Conservation (phyloP, 2,329 filamentous ascomycete genomes). For the Canariomyces notabilis region DNA sequence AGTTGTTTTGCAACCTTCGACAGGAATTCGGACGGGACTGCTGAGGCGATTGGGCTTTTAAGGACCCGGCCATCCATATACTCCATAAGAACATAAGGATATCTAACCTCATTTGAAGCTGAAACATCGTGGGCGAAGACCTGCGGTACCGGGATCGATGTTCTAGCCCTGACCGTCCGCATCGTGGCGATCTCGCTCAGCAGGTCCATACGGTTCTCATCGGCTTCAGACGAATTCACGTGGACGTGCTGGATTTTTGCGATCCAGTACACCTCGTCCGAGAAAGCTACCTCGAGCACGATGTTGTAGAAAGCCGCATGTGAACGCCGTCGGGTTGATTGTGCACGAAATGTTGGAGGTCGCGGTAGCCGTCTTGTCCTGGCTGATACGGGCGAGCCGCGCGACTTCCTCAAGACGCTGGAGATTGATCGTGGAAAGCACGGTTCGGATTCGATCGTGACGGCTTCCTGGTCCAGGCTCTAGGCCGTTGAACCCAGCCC, state of each 20-base stretch:
- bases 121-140: slow-evolving; percentile 23
- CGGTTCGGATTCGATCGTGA: too few relatives aligned
- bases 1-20: slow-evolving; percentile 27
- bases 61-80: slow-evolving; percentile 20
- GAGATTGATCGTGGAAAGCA: too few relatives aligned
- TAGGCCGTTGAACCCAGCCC: too few relatives aligned
- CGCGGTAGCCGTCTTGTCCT: too few relatives aligned
- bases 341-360: too few relatives aligned
- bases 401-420: too few relatives aligned
- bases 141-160: slow-evolving; percentile 23
- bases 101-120: slow-evolving; percentile 23
- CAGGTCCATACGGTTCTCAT: slow-evolving; percentile 22
- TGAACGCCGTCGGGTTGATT: not conserved
- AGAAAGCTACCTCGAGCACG: slow-evolving; percentile 26
- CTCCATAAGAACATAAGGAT: slow-evolving; percentile 28
- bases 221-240: slow-evolving; percentile 17
- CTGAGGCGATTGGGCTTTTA: slow-evolving; percentile 11
- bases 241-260: slow-evolving; percentile 22
- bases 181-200: slow-evolving; percentile 30
- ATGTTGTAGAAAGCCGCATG: slow-evolving; percentile 25
- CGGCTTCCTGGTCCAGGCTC: too few relatives aligned
- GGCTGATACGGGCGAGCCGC: too few relatives aligned
- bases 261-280: slow-evolving; percentile 26
- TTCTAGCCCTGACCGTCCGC: slow-evolving; percentile 21
- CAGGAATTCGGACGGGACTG: slow-evolving; percentile 20